These are phyloP conservation scores for Trypanosoma brucei DNA, from an alignment of 208 protist species.

Conservation along the genomic window DNA sequence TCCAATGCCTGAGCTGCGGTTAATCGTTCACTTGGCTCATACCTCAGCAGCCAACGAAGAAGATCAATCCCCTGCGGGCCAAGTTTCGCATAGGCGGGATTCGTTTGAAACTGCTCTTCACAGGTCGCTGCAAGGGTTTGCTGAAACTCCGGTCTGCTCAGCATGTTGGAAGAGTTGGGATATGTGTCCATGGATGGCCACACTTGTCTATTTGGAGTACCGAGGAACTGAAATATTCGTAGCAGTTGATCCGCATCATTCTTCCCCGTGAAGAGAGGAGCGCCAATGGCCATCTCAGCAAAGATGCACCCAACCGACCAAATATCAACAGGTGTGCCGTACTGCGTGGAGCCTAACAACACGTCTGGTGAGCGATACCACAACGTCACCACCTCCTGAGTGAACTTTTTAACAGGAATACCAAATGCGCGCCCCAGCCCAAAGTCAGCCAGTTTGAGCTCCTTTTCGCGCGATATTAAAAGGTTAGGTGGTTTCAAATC, in stretches of 20 bases:
- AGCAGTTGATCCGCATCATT: slow-evolving; percentile 95
- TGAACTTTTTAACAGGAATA: slow-evolving; percentile 83
- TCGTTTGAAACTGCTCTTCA: slow-evolving; percentile 40
- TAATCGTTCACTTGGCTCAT: slow-evolving; percentile 70
- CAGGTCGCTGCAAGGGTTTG: slow-evolving; percentile 49
- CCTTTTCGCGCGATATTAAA: slow-evolving; percentile 75
- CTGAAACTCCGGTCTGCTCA: slow-evolving; percentile 64
- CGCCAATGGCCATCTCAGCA: slow-evolving; percentile 88
- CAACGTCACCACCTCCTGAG: slow-evolving; percentile 90
- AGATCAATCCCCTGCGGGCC: slow-evolving; percentile 61
- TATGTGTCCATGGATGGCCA: slow-evolving; percentile 91
- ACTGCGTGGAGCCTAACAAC: slow-evolving; percentile 82
- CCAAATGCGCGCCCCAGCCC: slow-evolving; percentile 82
- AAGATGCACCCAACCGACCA: slow-evolving; percentile 95
- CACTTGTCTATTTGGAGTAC: slow-evolving; percentile 88
- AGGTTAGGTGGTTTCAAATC: slow-evolving; percentile 90
- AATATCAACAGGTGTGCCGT: slow-evolving; percentile 88
- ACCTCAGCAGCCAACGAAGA: slow-evolving; percentile 60
- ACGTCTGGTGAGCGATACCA: slow-evolving; percentile 95
- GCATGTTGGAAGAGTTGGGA: slow-evolving; percentile 75
- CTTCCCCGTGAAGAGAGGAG: slow-evolving; percentile 94
- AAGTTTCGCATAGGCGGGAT: slow-evolving; percentile 52
- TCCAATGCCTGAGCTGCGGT: slow-evolving; percentile 76
- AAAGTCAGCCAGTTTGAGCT: slow-evolving; percentile 87
- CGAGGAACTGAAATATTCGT: slow-evolving; percentile 93